phyloP scores from a whole-genome alignment of 306 rosid species.

The Lathyrus tuberosus region DNA sequence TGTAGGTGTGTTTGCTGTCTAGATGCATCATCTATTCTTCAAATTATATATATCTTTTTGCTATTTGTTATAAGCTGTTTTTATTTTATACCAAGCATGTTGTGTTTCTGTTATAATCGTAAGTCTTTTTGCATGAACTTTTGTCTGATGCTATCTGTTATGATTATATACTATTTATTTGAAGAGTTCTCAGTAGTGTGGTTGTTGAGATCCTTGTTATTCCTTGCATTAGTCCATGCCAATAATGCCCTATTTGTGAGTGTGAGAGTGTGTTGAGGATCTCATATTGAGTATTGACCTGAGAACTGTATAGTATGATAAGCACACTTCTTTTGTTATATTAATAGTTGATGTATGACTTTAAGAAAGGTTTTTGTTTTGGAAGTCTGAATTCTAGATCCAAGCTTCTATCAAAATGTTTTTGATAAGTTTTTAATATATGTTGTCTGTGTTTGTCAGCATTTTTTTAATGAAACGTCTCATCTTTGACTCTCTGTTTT shows the following conservation, averaged over 20 bases:
- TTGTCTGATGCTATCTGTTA: neutral
- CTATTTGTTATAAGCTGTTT: neutral
- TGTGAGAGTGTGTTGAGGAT: neutral
- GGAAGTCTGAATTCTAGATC: constrained; percentile 2
- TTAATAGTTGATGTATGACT: neutral
- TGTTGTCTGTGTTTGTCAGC: too few relatives aligned
- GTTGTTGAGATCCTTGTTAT: neutral
- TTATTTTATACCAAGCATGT: neutral
- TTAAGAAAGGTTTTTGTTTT: neutral
- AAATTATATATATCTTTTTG: neutral
- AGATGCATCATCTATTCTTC: neutral
- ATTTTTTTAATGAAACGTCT: too few relatives aligned
- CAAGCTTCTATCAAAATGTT: constrained; percentile 5
- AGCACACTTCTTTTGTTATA: neutral
- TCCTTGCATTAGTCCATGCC: neutral
- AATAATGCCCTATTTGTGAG: neutral
- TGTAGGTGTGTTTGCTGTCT: neutral
- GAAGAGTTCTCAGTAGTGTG: neutral
- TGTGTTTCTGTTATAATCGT: neutral
- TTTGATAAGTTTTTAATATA: neutral
- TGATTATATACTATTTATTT: neutral
- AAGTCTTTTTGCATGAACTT: neutral
- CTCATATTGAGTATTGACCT: neutral
- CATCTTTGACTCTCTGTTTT: too few relatives aligned
- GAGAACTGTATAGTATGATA: neutral